Percentiles rank a stretch among this genome's conserved stretches.
phyloP scores from a whole-genome alignment of 2,329 filamentous ascomycete species.

The Leptographium radiaticola region DNA sequence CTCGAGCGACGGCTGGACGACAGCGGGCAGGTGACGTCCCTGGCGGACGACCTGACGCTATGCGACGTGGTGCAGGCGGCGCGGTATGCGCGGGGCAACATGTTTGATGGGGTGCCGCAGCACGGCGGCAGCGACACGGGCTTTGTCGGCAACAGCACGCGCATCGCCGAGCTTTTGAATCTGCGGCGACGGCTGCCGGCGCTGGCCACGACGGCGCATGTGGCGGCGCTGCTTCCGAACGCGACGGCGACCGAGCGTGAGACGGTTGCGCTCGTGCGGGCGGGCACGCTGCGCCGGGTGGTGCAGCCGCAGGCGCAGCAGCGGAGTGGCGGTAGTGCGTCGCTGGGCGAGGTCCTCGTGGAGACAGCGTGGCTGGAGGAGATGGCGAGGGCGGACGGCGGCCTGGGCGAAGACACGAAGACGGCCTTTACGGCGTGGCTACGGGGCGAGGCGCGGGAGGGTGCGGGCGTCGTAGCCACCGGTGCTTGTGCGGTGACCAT shows the following conservation, averaged over 20 bases:
- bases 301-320: constrained; percentile 41
- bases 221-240: constrained; percentile 48
- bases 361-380: constrained; percentile 41
- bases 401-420: constrained; percentile 28
- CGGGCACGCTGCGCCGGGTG: constrained; percentile 47
- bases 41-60: constrained; percentile 42
- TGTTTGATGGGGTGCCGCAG: constrained; percentile 51
- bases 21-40: constrained; percentile 38
- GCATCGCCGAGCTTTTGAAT: constrained; percentile 50
- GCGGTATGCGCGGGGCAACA: constrained; percentile 43
- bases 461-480: constrained; percentile 23
- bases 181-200: constrained; percentile 47
- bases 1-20: constrained; percentile 35
- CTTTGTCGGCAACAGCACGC: constrained; percentile 15
- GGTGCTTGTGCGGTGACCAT: constrained; percentile 11
- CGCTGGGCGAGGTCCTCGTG: constrained; percentile 45
- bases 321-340: constrained; percentile 4
- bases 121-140: constrained; percentile 16
- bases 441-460: constrained; percentile 26
- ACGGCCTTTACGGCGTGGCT: constrained; percentile 40
- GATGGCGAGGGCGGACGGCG: constrained; percentile 21
- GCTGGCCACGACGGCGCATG: constrained; percentile 51
- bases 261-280: constrained; percentile 44
- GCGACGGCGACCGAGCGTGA: constrained; percentile 56
- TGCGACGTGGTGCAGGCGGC: constrained; percentile 54